These are phyloP conservation scores for Boechera divaricarpa DNA, from an alignment of 345 rosid genomes.

Conservation along the genomic window DNA sequence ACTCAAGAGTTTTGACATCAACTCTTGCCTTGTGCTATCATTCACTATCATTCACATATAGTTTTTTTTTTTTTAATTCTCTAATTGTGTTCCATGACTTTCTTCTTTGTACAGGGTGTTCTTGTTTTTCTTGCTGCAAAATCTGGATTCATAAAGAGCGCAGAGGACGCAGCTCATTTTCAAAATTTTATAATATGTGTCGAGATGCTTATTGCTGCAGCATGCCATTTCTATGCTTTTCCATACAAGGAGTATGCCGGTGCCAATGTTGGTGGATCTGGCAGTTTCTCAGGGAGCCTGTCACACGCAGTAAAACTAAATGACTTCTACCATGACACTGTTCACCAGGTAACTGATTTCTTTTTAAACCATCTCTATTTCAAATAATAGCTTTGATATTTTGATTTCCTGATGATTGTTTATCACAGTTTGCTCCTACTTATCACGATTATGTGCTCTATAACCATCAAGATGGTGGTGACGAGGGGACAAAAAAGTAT, in stretches of 20 bases:
- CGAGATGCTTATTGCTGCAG: constrained; percentile 98
- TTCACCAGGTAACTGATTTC: constrained; percentile 75
- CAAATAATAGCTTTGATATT: not conserved
- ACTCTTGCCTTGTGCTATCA: not conserved
- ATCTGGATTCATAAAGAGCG: constrained; percentile 73
- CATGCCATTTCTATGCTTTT: constrained; percentile 92
- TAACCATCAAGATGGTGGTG: constrained; percentile 79
- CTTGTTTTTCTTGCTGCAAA: constrained; percentile 97
- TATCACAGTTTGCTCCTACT: constrained; percentile 92
- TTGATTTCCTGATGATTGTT: constrained; percentile 37
- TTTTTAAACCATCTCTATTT: not conserved
- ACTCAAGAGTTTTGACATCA: not conserved
- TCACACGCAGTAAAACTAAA: constrained; percentile 93
- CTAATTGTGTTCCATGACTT: not conserved
- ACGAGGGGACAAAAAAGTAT: constrained; percentile 88
- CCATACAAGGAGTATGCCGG: constrained; percentile 99
- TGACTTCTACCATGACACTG: constrained; percentile 97
- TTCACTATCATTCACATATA: not conserved
- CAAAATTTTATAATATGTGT: constrained; percentile 91
- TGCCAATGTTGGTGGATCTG: constrained; percentile 82
- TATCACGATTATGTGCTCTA: constrained; percentile 98
- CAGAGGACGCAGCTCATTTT: constrained; percentile 85
- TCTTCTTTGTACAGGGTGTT: constrained; percentile 72
- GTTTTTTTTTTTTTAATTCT: not conserved
- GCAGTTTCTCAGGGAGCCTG: constrained; percentile 78